Base-by-base conservation (phyloP, 306 rosid genomes). In the Rosa rugosa region DNA sequence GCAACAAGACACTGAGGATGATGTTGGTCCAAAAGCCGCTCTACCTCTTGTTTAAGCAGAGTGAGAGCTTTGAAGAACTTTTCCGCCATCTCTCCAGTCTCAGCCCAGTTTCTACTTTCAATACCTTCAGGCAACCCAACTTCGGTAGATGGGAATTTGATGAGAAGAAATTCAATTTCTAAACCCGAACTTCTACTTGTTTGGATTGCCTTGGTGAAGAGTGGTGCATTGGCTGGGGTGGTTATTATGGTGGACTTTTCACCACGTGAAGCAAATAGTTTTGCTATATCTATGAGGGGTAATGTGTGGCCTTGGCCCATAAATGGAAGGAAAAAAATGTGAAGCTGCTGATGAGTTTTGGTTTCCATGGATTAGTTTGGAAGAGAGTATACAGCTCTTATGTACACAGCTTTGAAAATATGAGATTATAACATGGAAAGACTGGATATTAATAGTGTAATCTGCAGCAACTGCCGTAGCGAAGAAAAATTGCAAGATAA, bases 111-210 rank as follows among this genome's bases (percentile, higher is more conserved):
- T 5, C 16, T 7, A 23, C 67, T 75, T 84, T 89, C 90, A 42
- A 73, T 79, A 4, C 84, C 87, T 64, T 87, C 80, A 0, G 87
- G 86, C 38, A 83, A 7, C 78, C 90, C 84, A 4, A 73, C 80
- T 10, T 78, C 85, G 3, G 5, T 16, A 0, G 27, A 56, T 0
- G 79, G 79, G 12, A 75, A 25, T 17, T 9, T 75, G 50, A 75
- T 75, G 22, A 45, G 17, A 25, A 75, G 11, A 42, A 45, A 10
- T 5, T 60, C 68, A 20, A 75, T 75, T 8, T 75, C 42, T 1
- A 49, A 23, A 46, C 59, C 59, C n/a, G 34, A 62, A 10, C 66
- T 45, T 75, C 17, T 22, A 23, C 79, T 57, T 45, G 23, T 27
- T 45, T 63, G 44, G 49, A 75, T 75, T 62, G 72, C 22, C 62